phyloP scores from a whole-genome alignment of 2,329 filamentous ascomycete species.

The Verticillium klebahnii region DNA sequence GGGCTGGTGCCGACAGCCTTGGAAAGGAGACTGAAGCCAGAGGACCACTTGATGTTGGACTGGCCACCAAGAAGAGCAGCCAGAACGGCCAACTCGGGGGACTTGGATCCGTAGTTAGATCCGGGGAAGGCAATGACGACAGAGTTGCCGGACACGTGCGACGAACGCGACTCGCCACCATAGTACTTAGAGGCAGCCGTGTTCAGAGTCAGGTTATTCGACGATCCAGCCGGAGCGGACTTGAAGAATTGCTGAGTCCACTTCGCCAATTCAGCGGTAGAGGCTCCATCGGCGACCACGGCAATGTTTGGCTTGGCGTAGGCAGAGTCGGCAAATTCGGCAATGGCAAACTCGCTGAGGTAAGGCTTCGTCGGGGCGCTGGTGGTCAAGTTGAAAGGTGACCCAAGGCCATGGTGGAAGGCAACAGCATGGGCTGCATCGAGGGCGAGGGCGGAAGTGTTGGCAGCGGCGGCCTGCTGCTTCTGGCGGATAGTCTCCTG shows the following conservation, averaged over 20 bases:
- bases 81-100: slow-evolving; percentile 86
- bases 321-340: slow-evolving; percentile 69
- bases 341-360: slow-evolving; percentile 69
- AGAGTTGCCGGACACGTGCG: slow-evolving; percentile 72
- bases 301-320: slow-evolving; percentile 91
- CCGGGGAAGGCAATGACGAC: slow-evolving; percentile 91
- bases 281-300: slow-evolving; percentile 83
- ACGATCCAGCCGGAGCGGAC: slow-evolving; percentile 52
- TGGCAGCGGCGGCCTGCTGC: slow-evolving; percentile 58
- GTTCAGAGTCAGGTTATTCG: slow-evolving; percentile 50
- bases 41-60: slow-evolving; percentile 90
- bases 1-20: slow-evolving; percentile 68
- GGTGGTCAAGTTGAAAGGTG: slow-evolving; percentile 67
- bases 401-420: slow-evolving; percentile 90
- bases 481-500: slow-evolving; percentile 70
- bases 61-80: slow-evolving; percentile 85
- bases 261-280: slow-evolving; percentile 70
- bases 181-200: slow-evolving; percentile 75
- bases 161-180: slow-evolving; percentile 89
- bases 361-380: slow-evolving; percentile 73
- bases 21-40: slow-evolving; percentile 85
- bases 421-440: slow-evolving; percentile 83
- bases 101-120: slow-evolving; percentile 74
- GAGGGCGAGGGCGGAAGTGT: slow-evolving; percentile 64
- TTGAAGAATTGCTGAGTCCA: slow-evolving; percentile 95